Evolutionary conservation across 441 rosid genomes (phyloP), one percentile per base, ranked within the genome.

Genomic region (Breynia disticha): DNA sequence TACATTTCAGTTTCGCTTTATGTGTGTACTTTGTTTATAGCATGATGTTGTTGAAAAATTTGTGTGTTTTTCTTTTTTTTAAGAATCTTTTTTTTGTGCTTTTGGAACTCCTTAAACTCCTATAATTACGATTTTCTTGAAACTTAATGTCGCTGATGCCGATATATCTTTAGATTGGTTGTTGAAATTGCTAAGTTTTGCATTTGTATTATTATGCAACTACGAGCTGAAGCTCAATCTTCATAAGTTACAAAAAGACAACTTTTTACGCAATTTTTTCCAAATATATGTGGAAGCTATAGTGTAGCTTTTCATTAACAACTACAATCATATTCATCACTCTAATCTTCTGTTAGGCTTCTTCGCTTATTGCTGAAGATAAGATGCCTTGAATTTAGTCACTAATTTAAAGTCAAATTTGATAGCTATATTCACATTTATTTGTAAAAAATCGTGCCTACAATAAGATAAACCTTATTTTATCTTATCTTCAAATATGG

Each of bases 161-260:
- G 35, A 28, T 28, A 28, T 0, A 28, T 28, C 35, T 28, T 28
- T 9, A 28, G 35, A 28, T 28, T 28, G 35, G 35, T 28, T 28
- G 8, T 28, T 28, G 35, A 28, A 28, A 28, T n/a, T 28, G 35
- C 5, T 43, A 18, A 16, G 21, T 8, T 19, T 5, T 47, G 20
- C 35, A 46, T 9, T 24, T 24, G 28, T 59, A 32, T 45, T 22
- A 17, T 42, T 16, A 6, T 67, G 72, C 79, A 79, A 76, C 66
- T 79, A 73, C 43, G 60, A 79, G 4, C 54, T 79, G 62, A 69
- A 65, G 70, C 71, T 79, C 50, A 73, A 79, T 60, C 74, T 79
- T 28, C 81, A 71, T 62, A 73, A 75, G 56, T 66, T 75, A 15
- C 68, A 66, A 50, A 71, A 60, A 59, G 68, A 61, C 38, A 46